Base-by-base conservation (phyloP, 2,329 filamentous ascomycete species). In the Aspergillus oerlinghausenensis region DNA sequence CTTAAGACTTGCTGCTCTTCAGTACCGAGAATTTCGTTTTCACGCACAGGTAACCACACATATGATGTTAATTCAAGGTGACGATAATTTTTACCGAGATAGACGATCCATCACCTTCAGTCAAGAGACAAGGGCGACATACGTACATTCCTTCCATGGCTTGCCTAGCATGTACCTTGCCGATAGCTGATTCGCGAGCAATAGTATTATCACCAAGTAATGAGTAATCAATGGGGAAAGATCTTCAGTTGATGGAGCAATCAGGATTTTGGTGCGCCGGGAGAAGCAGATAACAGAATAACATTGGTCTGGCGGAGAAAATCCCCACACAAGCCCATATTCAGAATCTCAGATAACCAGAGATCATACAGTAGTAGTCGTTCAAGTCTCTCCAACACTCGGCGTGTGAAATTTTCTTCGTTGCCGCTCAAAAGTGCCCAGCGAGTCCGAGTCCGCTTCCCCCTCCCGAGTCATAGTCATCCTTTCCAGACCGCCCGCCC, bases 401-500 rank as follows among this genome's bases (percentile, higher is more conserved):
- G 55, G 61, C 60, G 55, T 57, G 56, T 59, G 60, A 64, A 65
- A 64, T 69, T 66, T 66, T 62, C 59, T 57, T 65, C 64, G 63
- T 69, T 66, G 67, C 67, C 67, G 65, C n/a, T 23, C 42, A 45
- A 45, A 43, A 45, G 32, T 35, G 32, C 40, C 21, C 21, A 47
- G 43, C 65, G 59, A 47, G 19, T 51, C 50, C 50, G 40, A 49
- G 28, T 50, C 26, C 10, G 17, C 49, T 26, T 38, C 49, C 9
- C 26, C 49, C 49, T 57, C 58, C 11, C 63, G 62, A 61, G 59
- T 19, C 40, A 52, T 38, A 38, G 32, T 54, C 28, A n/a, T 52
- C 17, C 47, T 26, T 38, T 49, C 49, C 57, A 68, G 67, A 70
- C 68, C 67, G 68, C 67, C 68, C 68, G 59, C 59, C 61, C 52